Base-by-base conservation (phyloP, 148 eudicot species). In the Polygonum aviculare region DNA sequence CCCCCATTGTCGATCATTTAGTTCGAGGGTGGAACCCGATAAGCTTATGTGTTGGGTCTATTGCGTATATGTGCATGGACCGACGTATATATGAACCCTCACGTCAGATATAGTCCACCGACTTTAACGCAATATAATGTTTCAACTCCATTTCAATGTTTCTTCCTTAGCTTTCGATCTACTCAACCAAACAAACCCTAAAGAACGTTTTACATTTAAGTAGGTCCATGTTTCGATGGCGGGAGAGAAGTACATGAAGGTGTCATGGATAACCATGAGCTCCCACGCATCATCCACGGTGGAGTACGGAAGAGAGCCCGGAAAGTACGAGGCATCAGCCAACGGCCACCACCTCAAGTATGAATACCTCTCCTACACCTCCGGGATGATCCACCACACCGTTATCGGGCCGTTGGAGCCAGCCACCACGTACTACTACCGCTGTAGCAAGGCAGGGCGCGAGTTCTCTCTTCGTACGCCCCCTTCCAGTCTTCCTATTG, bases 191-290 rank as follows among this genome's bases (percentile, higher is more conserved):
- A 11, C 19, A 16, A 8, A 7, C 14, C 63, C 5, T 67, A 10
- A 67, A 35, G 44, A 31, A 3, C 5, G n/a, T 15, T 31, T 31
- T 12, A 33, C 33, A 10, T 33, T 0, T 31, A 38, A 5, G 5
- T 15, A 67, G 98, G 89, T 90, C 12, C 98, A 88, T 73, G 76
- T 90, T 69, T 89, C 93, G 2, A 47, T 83, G 80, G 91, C 84
- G 4, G 96, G 96, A 21, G 63, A 9, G 40, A 82, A 90, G 49
- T 77, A 78, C 49, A 93, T 90, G 97, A 85, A 89, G 79, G 81
- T 93, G 80, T 80, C 78, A 47, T 76, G 78, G 78, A 76, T 62
- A 6, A 76, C 72, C 49, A 33, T 40, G 49, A 50, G 51, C 71
- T 10, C 54, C n/a, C 44, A 67, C 21, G 40, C 54, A 39, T 11